Conservation (phyloP, 768 basidiomycete genomes). For the Boletus vermiculosoides region DNA sequence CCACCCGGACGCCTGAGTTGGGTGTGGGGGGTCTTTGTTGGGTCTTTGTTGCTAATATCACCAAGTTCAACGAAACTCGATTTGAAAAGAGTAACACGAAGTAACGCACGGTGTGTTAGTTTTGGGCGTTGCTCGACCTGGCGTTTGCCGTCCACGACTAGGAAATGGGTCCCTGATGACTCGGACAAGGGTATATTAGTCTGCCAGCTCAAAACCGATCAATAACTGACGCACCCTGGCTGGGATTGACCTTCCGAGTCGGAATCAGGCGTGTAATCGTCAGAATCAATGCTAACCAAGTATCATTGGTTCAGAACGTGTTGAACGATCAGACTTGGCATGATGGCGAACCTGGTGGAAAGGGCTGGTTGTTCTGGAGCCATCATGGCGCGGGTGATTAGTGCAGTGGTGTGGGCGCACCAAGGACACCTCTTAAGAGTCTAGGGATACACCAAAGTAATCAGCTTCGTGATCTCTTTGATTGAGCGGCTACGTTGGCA, state of each 20-base stretch:
- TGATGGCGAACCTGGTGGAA: not conserved
- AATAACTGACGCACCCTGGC: not conserved
- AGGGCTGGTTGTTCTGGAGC: not conserved
- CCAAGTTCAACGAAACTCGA: not conserved
- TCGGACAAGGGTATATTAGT: not conserved
- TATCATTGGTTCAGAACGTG: not conserved
- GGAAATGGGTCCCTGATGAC: no score
- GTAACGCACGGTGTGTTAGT: not conserved
- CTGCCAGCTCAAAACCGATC: not conserved
- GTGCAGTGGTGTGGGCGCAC: not conserved
- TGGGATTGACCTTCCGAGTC: not conserved
- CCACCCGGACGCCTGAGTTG: not conserved
- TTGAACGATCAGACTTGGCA: not conserved
- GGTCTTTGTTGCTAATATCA: not conserved
- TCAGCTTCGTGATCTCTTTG: constrained; percentile 5
- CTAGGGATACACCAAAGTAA: constrained; percentile 1
- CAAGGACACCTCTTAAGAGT: constrained; percentile 17
- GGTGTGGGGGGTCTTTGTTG: not conserved
- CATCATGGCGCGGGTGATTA: not conserved
- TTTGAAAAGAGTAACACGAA: not conserved
- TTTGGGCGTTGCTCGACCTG: accelerated
- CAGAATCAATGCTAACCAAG: not conserved
- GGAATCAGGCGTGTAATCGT: not conserved
- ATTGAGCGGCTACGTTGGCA: constrained; percentile 7
- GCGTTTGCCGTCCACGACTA: not conserved